Conservation (phyloP, 768 basidiomycete genomes). For the Trichaptum fuscoviolaceum region DNA sequence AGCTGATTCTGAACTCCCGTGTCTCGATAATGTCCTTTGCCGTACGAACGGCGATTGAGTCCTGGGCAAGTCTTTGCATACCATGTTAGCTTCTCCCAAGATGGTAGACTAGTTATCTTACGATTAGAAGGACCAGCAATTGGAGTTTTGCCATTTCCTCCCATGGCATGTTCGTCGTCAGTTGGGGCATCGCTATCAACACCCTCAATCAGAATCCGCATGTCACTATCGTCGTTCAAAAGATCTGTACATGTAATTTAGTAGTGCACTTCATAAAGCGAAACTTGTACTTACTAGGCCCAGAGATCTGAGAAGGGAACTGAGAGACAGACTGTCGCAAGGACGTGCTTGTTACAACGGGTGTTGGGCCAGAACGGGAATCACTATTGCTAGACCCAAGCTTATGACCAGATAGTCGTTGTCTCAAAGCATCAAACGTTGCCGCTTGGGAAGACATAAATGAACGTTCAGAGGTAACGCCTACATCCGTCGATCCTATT, state of each 20-base stretch:
- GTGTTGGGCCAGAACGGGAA: slow-evolving; percentile 29
- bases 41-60: background rate
- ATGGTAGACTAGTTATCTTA: background rate
- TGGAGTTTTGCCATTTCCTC: background rate
- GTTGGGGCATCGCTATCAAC: slow-evolving; percentile 32
- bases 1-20: slow-evolving; percentile 3
- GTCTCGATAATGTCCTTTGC: background rate
- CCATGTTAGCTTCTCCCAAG: background rate
- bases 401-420: slow-evolving; percentile 28
- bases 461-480: slow-evolving; percentile 26
- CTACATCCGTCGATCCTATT: slow-evolving; percentile 16
- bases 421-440: slow-evolving; percentile 42
- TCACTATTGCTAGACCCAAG: background rate
- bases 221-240: slow-evolving; percentile 65
- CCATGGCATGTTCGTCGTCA: background rate
- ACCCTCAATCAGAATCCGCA: slow-evolving; percentile 58
- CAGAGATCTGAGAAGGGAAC: slow-evolving; percentile 34
- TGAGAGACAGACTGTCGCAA: slow-evolving; percentile 21
- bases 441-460: slow-evolving; percentile 39
- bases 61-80: background rate
- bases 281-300: slow-evolving; percentile 45
- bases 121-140: background rate
- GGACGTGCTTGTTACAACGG: slow-evolving; percentile 51
- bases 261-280: slow-evolving; percentile 6
- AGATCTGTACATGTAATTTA: slow-evolving; percentile 41